These are phyloP conservation scores for Tetrahymena malaccensis DNA, from an alignment of 73 alveolate genomes.

Conservation along the genomic window DNA sequence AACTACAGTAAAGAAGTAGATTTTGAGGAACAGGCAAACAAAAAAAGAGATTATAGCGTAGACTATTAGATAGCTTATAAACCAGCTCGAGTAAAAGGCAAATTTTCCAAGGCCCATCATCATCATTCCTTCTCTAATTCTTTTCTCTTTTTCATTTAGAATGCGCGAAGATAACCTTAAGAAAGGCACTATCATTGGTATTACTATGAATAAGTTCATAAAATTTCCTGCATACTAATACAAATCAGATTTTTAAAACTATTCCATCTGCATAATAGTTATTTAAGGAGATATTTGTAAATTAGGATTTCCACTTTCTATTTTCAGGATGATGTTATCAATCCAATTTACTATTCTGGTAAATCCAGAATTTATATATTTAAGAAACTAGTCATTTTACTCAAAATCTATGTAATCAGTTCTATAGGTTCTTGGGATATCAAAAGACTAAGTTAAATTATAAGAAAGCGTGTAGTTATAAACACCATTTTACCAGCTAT, in stretches of 20 bases:
- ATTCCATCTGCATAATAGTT: background rate
- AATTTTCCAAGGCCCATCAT: slow-evolving; percentile 92
- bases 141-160: slow-evolving; percentile 81
- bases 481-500: background rate
- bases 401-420: background rate
- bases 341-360: slow-evolving; percentile 9
- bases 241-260: slow-evolving; percentile 3
- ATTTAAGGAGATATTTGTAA: background rate
- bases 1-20: slow-evolving; percentile 41
- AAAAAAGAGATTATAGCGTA: slow-evolving; percentile 62
- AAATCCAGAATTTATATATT: slow-evolving; percentile 10
- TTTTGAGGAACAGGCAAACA: slow-evolving; percentile 52
- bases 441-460: background rate
- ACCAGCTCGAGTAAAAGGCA: slow-evolving; percentile 88
- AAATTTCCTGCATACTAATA: background rate
- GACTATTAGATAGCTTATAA: slow-evolving; percentile 62
- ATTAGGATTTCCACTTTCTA: background rate
- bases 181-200: slow-evolving; percentile 20
- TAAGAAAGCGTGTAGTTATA: background rate
- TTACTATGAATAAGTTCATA: slow-evolving; percentile 6
- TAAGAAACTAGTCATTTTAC: background rate
- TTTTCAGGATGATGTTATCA: slow-evolving; percentile 10
- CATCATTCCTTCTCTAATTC: slow-evolving; percentile 95
- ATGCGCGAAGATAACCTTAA: slow-evolving; percentile 29
- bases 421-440: background rate